These are phyloP conservation scores for Zasmidium angulare DNA, from an alignment of 2,329 filamentous ascomycete genomes.

Conservation along the genomic window DNA sequence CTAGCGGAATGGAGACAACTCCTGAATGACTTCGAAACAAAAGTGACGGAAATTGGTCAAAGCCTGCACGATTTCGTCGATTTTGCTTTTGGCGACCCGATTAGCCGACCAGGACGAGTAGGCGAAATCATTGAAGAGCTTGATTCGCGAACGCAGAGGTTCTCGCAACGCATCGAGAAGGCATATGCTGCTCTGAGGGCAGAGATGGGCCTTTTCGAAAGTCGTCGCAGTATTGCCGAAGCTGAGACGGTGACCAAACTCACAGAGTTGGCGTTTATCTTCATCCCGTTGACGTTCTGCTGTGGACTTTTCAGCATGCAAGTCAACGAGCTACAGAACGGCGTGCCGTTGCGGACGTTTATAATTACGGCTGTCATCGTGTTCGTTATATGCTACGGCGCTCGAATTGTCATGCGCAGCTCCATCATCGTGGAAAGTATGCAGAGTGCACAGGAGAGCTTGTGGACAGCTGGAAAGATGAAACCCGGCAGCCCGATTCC, in stretches of 20 bases:
- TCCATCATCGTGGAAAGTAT: conserved; percentile 4
- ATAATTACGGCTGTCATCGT: conserved; percentile 12
- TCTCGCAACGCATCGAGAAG: conserved; percentile 17
- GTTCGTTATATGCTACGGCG: conserved; percentile 12
- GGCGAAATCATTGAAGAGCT: conserved; percentile 4
- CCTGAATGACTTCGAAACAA: conserved; percentile 14
- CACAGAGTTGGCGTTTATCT: conserved; percentile 36
- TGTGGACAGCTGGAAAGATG: neutral
- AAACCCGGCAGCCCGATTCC: conserved; percentile 3
- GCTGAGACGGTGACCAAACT: conserved; percentile 34
- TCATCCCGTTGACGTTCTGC: conserved; percentile 34
- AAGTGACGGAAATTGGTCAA: conserved; percentile 8
- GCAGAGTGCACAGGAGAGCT: neutral
- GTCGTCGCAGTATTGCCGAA: conserved; percentile 31
- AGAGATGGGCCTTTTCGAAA: conserved; percentile 36
- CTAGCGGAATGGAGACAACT: conserved; percentile 13
- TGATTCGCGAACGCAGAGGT: neutral
- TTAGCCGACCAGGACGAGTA: conserved; percentile 3
- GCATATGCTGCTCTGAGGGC: conserved; percentile 36
- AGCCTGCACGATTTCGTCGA: conserved; percentile 10
- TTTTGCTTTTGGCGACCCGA: conserved; percentile 4
- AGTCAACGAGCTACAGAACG: conserved; percentile 24
- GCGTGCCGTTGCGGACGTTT: conserved; percentile 18
- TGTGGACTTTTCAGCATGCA: conserved; percentile 34
- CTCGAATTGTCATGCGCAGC: conserved; percentile 12